Percentiles rank a stretch among this genome's conserved stretches.
These are phyloP conservation scores for Ophiocordyceps robertsii DNA, from an alignment of 2,329 filamentous ascomycete species.

Conservation along the genomic window DNA sequence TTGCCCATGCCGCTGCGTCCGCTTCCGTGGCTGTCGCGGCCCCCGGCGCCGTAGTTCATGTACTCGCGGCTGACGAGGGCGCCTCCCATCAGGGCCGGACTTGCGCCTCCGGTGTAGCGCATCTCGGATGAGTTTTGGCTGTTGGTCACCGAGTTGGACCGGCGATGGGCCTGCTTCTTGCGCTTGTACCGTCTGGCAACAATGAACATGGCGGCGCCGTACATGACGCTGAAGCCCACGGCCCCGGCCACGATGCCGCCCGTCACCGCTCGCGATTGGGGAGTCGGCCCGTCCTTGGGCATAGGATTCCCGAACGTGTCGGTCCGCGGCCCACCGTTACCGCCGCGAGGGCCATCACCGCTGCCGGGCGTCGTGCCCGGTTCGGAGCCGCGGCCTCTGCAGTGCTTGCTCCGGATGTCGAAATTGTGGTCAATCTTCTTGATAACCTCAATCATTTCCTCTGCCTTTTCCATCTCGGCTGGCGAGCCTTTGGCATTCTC, in stretches of 20 bases:
- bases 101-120: conserved; percentile 34
- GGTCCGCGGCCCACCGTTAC: not conserved
- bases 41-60: conserved; percentile 35
- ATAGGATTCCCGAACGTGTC: not conserved
- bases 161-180: conserved; percentile 65
- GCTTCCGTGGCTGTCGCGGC: conserved; percentile 50
- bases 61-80: conserved; percentile 46
- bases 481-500: too few relatives aligned
- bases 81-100: conserved; percentile 57
- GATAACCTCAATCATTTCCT: conserved; percentile 21
- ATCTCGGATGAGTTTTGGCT: conserved; percentile 33
- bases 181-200: conserved; percentile 83
- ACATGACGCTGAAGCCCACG: conserved; percentile 67
- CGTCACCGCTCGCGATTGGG: conserved; percentile 41
- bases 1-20: conserved; percentile 41
- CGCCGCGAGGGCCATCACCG: not conserved
- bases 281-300: not conserved
- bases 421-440: conserved; percentile 53
- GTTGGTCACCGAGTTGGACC: conserved; percentile 58
- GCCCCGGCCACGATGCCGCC: conserved; percentile 64
- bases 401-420: conserved; percentile 15
- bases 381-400: conserved; percentile 24
- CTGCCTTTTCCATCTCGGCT: too few relatives aligned
- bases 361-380: conserved; percentile 13
- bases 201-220: conserved; percentile 89